Percentiles rank a stretch among this genome's conserved stretches.
Evolutionary conservation across 2,329 filamentous ascomycete genomes (phyloP).

Genomic region (Fusarium chlamydosporum): DNA sequence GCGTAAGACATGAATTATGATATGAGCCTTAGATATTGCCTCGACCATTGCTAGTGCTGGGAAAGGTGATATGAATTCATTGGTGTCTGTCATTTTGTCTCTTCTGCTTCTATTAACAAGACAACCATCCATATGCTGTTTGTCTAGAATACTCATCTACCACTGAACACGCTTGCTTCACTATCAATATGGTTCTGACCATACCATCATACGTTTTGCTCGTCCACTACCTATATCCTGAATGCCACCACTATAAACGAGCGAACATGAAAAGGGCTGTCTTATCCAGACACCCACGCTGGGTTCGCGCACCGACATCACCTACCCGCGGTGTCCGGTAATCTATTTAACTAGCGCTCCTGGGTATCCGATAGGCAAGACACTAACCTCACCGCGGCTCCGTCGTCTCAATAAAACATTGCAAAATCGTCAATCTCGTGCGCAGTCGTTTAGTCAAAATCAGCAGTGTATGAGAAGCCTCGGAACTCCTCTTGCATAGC

Average conservation of each 20-base stretch:
- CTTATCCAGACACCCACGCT: slow-evolving; percentile 27
- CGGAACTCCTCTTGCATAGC: slow-evolving; percentile 99
- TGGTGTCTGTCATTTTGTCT: slow-evolving; percentile 12
- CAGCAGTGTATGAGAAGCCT: slow-evolving; percentile 96
- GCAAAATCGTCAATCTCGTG: slow-evolving; percentile 46
- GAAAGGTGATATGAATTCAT: not conserved
- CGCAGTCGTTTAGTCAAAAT: slow-evolving; percentile 75
- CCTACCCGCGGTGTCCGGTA: slow-evolving; percentile 43
- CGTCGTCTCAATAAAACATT: slow-evolving; percentile 45
- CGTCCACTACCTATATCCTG: slow-evolving; percentile 41
- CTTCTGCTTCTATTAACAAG: slow-evolving; percentile 47
- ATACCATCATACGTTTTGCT: slow-evolving; percentile 42
- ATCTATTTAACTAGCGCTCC: slow-evolving; percentile 49
- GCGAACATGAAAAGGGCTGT: slow-evolving; percentile 33
- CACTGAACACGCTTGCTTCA: slow-evolving; percentile 32
- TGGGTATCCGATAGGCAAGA: slow-evolving; percentile 53
- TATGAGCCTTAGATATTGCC: not conserved
- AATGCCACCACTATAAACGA: slow-evolving; percentile 42
- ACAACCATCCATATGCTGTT: slow-evolving; percentile 37
- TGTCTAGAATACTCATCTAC: slow-evolving; percentile 39
- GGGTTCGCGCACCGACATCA: slow-evolving; percentile 41
- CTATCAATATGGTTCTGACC: slow-evolving; percentile 28
- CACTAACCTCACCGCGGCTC: slow-evolving; percentile 48
- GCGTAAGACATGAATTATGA: not conserved
- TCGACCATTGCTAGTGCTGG: too few relatives aligned